A percentile compares a stretch with the other conserved stretches of the same genome.
These are phyloP conservation scores for Zasmidium cellare DNA, from an alignment of 2,329 filamentous ascomycete species.

Conservation along the genomic window DNA sequence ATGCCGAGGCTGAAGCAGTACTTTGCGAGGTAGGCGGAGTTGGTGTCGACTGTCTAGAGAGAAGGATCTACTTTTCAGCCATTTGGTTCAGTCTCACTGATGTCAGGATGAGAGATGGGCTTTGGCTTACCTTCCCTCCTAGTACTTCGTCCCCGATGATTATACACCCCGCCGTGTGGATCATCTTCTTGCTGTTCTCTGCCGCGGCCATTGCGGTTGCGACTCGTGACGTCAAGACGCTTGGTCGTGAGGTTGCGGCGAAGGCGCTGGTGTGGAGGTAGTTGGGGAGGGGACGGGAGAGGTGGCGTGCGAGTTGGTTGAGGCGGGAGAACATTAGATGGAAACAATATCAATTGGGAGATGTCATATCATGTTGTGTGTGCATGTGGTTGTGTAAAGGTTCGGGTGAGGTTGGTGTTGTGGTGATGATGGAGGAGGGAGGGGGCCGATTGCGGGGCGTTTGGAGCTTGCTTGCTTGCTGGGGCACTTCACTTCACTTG, in stretches of 20 bases:
- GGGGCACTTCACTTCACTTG: too few species aligned
- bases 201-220: slow-evolving; percentile 49
- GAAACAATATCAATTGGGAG: slow-evolving; percentile 2
- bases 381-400: not conserved
- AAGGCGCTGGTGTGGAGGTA: slow-evolving; percentile 53
- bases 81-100: not conserved
- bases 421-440: too few species aligned
- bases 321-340: slow-evolving; percentile 72
- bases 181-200: slow-evolving; percentile 63
- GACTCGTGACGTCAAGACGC: slow-evolving; percentile 47
- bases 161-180: slow-evolving; percentile 86
- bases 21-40: slow-evolving; percentile 64
- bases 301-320: slow-evolving; percentile 70
- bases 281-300: slow-evolving; percentile 63
- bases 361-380: not conserved
- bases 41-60: slow-evolving; percentile 63
- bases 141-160: slow-evolving; percentile 98
- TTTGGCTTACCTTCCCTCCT: slow-evolving; percentile 74
- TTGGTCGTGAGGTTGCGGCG: slow-evolving; percentile 28
- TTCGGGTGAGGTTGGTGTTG: not conserved
- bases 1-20: slow-evolving; percentile 67
- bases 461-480: too few species aligned
- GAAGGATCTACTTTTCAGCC: not conserved
- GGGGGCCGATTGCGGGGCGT: not conserved
- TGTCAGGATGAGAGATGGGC: not conserved